These are phyloP conservation scores for Trypanosoma boissoni DNA, from an alignment of 208 protist species.

Conservation along the genomic window DNA sequence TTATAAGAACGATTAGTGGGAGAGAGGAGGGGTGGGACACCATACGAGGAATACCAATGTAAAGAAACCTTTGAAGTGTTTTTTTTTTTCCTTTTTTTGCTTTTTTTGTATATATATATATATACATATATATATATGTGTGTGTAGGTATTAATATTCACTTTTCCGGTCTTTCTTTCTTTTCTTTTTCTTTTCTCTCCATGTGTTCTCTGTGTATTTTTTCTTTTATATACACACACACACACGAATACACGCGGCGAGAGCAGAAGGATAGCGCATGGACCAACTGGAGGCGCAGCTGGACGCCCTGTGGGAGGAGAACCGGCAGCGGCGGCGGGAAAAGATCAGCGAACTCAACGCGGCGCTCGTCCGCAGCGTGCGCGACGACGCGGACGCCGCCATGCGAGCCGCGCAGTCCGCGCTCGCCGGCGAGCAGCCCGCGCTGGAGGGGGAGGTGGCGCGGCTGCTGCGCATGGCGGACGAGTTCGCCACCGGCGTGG, in stretches of 20 bases:
- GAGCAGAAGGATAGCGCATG: not conserved
- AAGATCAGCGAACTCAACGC: constrained; percentile 14
- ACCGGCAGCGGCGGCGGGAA: constrained; percentile 23
- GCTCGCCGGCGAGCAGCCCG: constrained; percentile 49
- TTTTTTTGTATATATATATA: not conserved
- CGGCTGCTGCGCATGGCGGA: constrained; percentile 56
- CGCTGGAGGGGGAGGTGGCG: constrained; percentile 60
- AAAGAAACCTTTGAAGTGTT: too few relatives aligned
- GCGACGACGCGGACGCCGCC: constrained; percentile 43
- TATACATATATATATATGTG: not conserved
- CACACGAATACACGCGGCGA: too few relatives aligned
- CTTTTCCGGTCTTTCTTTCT: constrained; percentile 6
- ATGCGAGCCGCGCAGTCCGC: constrained; percentile 31
- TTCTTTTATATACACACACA: too few relatives aligned
- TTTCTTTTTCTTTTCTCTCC: not conserved
- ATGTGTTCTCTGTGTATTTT: constrained; percentile 4
- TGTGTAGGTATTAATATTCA: not conserved
- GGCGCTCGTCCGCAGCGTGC: constrained; percentile 38
- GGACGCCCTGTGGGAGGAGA: constrained; percentile 34
- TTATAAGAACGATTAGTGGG: too few relatives aligned
- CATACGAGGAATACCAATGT: too few relatives aligned
- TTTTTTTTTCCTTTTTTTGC: too few relatives aligned
- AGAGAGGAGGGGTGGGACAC: too few relatives aligned
- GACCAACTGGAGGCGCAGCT: constrained; percentile 43
- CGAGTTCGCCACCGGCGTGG: constrained; percentile 69